phyloP scores from a whole-genome alignment of 148 eudicot species.

The Persicaria tinctoria region DNA sequence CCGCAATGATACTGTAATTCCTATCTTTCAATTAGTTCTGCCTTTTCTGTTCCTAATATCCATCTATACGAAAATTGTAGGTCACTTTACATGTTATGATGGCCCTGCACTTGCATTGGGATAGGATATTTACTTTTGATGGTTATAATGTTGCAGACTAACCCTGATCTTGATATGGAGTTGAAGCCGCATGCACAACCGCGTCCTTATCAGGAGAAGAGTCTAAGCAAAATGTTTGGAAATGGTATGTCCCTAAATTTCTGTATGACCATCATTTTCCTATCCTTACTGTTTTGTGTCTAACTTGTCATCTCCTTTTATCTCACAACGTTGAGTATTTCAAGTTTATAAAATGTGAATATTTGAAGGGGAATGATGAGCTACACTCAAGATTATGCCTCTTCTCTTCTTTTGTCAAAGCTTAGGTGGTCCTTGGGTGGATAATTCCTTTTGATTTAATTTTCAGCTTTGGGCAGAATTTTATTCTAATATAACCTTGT shows the following conservation, averaged over 20 bases:
- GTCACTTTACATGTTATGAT: not conserved
- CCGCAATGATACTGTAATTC: conserved; percentile 85
- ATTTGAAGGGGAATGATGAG: not conserved
- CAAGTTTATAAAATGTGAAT: not conserved
- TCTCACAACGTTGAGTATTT: not conserved
- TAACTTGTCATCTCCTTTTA: not conserved
- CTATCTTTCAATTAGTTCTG: conserved; percentile 6
- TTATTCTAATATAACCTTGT: no score
- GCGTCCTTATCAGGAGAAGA: conserved; percentile 95
- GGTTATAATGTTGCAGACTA: conserved; percentile 46
- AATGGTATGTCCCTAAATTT: conserved; percentile 42
- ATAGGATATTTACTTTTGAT: not conserved
- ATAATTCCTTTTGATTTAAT: no score
- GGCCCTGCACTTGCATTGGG: not conserved
- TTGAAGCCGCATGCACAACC: conserved; percentile 98
- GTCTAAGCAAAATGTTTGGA: conserved; percentile 99
- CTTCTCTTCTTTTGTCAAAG: no score
- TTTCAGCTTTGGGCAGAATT: no score
- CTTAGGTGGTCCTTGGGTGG: no score
- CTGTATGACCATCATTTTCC: no score
- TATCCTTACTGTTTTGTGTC: no score
- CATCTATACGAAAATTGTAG: not conserved
- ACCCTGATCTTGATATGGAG: conserved; percentile 98
- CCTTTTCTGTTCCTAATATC: not conserved
- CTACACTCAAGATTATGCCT: not conserved